phyloP scores from a whole-genome alignment of 2,329 filamentous ascomycete genomes.

The Colletotrichum karsti region DNA sequence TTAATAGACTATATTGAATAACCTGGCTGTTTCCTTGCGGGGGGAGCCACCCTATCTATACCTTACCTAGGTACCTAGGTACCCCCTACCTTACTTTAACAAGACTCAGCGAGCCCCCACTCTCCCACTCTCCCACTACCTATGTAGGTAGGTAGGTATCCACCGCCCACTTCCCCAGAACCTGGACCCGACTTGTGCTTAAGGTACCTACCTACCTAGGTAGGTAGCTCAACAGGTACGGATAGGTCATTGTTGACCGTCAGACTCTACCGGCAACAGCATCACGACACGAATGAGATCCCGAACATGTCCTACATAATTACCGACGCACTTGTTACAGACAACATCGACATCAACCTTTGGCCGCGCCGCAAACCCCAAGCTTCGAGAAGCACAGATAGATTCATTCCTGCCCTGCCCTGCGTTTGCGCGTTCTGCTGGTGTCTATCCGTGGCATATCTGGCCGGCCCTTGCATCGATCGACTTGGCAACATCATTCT shows the following conservation, averaged over 20 bases:
- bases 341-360: neutral
- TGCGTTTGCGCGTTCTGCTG: neutral
- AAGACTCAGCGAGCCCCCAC: slow-evolving; percentile 25
- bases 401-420: neutral
- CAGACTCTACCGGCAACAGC: neutral
- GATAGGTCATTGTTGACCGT: neutral
- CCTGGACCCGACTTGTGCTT: slow-evolving; percentile 7
- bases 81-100: neutral
- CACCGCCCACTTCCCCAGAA: slow-evolving; percentile 21
- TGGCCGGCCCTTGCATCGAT: slow-evolving; percentile 14
- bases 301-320: neutral
- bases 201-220: no score
- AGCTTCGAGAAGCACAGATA: slow-evolving; percentile 11
- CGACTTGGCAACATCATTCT: slow-evolving; percentile 6
- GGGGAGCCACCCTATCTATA: no score
- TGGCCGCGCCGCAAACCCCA: neutral
- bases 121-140: neutral
- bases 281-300: neutral
- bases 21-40: no score
- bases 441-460: neutral
- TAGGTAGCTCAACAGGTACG: no score
- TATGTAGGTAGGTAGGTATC: no score
- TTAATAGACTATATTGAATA: no score
- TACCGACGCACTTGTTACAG: neutral
- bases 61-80: no score